Evolutionary conservation across 2,329 filamentous ascomycete species (phyloP).

Genomic region (Bipolaris victoriae): DNA sequence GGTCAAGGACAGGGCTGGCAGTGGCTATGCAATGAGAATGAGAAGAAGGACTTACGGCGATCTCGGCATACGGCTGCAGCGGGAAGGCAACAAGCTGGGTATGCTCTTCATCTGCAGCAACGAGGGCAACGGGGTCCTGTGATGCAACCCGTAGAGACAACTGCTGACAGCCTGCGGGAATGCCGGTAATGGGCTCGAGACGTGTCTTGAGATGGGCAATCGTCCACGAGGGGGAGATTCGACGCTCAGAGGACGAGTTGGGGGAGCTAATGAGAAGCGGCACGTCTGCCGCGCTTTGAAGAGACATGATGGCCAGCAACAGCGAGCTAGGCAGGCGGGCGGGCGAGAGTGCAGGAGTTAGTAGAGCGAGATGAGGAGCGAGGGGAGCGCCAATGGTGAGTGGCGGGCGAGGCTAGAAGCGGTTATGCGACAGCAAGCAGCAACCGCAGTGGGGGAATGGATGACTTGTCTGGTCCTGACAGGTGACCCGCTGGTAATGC

Average conservation of each 20-base stretch:
- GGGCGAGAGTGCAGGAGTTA: conserved; percentile 11
- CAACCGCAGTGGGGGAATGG: neutral
- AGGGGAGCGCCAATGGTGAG: conserved; percentile 18
- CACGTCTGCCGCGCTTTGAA: conserved; percentile 68
- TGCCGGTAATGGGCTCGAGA: conserved; percentile 90
- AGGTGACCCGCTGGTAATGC: conserved; percentile 25
- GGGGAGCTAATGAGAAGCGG: conserved; percentile 77
- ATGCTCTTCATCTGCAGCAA: conserved; percentile 74
- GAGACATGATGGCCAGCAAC: conserved; percentile 30
- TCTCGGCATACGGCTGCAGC: conserved; percentile 75
- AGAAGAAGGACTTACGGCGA: conserved; percentile 69
- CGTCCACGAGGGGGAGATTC: conserved; percentile 90
- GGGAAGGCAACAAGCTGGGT: conserved; percentile 69
- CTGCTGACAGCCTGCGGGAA: conserved; percentile 79
- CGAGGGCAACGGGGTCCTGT: conserved; percentile 68
- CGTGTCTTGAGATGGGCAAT: conserved; percentile 83
- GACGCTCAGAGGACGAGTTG: conserved; percentile 82
- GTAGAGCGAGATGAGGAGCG: conserved; percentile 18
- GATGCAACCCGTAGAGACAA: conserved; percentile 73
- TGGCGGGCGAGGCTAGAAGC: neutral
- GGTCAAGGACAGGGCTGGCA: conserved; percentile 24
- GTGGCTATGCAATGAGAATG: conserved; percentile 22
- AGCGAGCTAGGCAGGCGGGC: conserved; percentile 15
- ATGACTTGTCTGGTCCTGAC: conserved; percentile 13
- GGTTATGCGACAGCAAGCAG: neutral